phyloP scores from a whole-genome alignment of 2,329 filamentous ascomycete species.

The Cordyceps farinosa region DNA sequence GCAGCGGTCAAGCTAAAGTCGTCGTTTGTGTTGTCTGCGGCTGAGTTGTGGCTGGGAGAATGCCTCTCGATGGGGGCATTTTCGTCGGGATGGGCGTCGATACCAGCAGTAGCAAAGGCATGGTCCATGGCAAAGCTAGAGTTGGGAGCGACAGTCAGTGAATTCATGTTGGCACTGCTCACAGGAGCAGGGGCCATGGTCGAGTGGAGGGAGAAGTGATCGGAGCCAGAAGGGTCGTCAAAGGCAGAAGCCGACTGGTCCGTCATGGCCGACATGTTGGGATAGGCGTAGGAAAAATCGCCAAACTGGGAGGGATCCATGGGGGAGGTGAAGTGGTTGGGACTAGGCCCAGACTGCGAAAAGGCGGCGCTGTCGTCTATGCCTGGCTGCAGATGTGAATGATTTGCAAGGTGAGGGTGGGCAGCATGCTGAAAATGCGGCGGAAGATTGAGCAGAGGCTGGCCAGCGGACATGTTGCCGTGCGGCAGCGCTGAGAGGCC shows the following conservation, averaged over 20 bases:
- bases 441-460: conserved; percentile 27
- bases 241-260: conserved; percentile 36
- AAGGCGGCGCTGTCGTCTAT: conserved; percentile 8
- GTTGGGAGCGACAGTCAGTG: conserved; percentile 21
- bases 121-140: conserved; percentile 22
- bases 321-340: conserved; percentile 23
- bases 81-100: conserved; percentile 43
- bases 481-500: conserved; percentile 14
- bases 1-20: conserved; percentile 54
- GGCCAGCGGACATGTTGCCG: conserved; percentile 31
- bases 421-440: conserved; percentile 28
- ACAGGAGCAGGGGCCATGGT: conserved; percentile 18
- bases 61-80: conserved; percentile 39
- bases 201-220: conserved; percentile 35
- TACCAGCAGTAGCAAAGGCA: conserved; percentile 26
- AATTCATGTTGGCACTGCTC: conserved; percentile 17
- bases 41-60: conserved; percentile 42
- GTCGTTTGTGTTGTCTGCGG: conserved; percentile 54
- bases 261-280: conserved; percentile 36
- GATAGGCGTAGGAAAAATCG: conserved; percentile 52
- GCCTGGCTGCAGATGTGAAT: not conserved
- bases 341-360: not conserved
- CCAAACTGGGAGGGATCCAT: conserved; percentile 49
- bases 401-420: conserved; percentile 23
- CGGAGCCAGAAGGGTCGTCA: conserved; percentile 28